Percentiles rank a stretch among this genome's conserved stretches.
Evolutionary conservation across 78 protist genomes (phyloP).

Genomic region (Dictyostelium citrinum): DNA sequence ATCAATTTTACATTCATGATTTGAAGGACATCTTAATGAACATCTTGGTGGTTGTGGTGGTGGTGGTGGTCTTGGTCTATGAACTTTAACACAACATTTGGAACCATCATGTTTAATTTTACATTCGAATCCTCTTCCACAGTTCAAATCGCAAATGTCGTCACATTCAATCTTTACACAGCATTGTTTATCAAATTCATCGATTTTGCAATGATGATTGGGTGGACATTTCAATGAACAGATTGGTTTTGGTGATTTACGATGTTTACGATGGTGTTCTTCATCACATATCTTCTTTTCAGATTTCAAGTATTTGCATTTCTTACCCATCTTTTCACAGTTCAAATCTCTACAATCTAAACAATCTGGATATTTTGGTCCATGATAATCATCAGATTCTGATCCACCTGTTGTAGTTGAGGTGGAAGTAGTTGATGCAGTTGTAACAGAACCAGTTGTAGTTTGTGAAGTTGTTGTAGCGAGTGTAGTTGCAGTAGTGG

Average conservation of each 20-base stretch:
- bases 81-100: not conserved
- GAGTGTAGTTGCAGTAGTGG: not conserved
- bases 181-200: not conserved
- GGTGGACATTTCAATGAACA: not conserved
- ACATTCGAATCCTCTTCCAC: not conserved
- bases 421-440: too few species aligned
- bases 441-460: not conserved
- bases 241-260: not conserved
- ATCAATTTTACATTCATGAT: not conserved
- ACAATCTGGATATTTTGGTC: not conserved
- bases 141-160: not conserved
- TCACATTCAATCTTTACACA: not conserved
- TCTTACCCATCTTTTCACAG: not conserved
- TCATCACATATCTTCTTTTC: not conserved
- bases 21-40: not conserved
- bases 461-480: not conserved
- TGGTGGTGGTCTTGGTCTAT: not conserved
- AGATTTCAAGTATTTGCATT: not conserved
- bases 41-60: not conserved
- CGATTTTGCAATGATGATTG: not conserved
- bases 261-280: not conserved
- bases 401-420: not conserved
- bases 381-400: not conserved
- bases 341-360: not conserved
- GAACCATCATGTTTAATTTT: not conserved